Base-by-base conservation (phyloP, 2,329 filamentous ascomycete species). In the Metarhizium sp. region DNA sequence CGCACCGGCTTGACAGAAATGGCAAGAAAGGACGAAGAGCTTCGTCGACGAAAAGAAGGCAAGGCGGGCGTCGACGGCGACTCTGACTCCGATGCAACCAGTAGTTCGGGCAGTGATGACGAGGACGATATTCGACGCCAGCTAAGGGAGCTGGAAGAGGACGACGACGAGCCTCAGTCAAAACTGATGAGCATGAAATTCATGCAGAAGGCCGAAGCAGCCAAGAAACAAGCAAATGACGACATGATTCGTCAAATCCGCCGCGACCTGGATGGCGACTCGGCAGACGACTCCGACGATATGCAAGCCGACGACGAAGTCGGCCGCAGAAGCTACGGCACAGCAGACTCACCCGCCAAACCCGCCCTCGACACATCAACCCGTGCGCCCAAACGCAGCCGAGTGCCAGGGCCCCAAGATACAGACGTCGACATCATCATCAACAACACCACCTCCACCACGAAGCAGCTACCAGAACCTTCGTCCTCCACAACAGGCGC, bases 151-250 rank as follows among this genome's bases (percentile, higher is more conserved):
- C 71, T 75, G 10, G 73, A 75, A 38, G 66, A 73, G 8, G 72
- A 77, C 14, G 78, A 80, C 25, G 73, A 73, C n/a, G 75, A 67
- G 18, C 80, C 81, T 0, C 77, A 80, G 61, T 85, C 86, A 14
- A 86, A 83, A 62, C 74, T 99, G 6, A 84, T 89, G 70, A 80
- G 81, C 52, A 90, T 99, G 86, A 89, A 90, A 58, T 99, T 99
- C 68, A 97, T 99, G 94, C 84, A 87, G 64, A 90, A 87, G 61
- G 90, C 91, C 1, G 92, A 96, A 65, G 87, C 86, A 32, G 78
- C 84, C 42, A 84, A 84, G 64, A 91, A 86, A 69, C 82, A 86
- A 59, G 81, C 84, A 56, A 96, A 97, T 62, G 89, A 96, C 63
- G 87, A 88, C 55, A 81, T 90, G 55, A 74, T 90, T 13, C 78